Evolutionary conservation across 495 filamentous ascomycete genomes (phyloP), one percentile per base, ranked within the genome.

Genomic region (Penicillium salamii): DNA sequence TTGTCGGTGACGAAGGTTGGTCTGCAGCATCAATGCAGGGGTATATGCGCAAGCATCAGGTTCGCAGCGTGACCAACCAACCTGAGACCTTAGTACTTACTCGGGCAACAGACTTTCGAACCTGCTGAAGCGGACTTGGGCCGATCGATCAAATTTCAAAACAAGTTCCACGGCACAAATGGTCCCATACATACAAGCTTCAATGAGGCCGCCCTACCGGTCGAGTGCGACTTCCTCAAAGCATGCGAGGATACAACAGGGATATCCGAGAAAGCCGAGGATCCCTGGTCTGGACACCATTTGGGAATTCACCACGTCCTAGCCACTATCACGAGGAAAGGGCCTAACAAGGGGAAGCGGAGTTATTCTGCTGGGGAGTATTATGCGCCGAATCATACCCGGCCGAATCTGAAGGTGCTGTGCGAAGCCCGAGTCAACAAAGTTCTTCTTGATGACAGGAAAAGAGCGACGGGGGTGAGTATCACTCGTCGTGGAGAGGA

Each of bases 361-460:
- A 76, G 77, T 24, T 77, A 79, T 54, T 74, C 79, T 28, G 67
- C 70, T 12, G 69, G 48, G 26, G 67, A 52, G 7, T 66, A 70
- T 42, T 59, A 54, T 13, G 52, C 54, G 15, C 46, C 48, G 1
- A 61, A 57, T 17, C 24, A 26, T 1, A 55, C 18, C 14, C 26
- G 65, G 0, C 49, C 50, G 1, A 68, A 68, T 33, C 56, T 68
- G 5, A 62, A 60, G 19, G 46, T 68, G 11, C 49, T 76, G 9
- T 63, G 45, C 21, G 65, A 66, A 48, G 63, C 61, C 12, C 44
- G 50, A 2, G 68, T 61, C 7, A 55, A 61, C 35, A 59, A 53
- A 24, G 52, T 69, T 14, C 14, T 62, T n/a, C 48, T 68, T 1
- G 45, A 18, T 14, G 53, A 49, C 7, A 40, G 50, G 6, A 46